Conservation (phyloP, 2,329 filamentous ascomycete species). For the Beauveria bassiana region DNA sequence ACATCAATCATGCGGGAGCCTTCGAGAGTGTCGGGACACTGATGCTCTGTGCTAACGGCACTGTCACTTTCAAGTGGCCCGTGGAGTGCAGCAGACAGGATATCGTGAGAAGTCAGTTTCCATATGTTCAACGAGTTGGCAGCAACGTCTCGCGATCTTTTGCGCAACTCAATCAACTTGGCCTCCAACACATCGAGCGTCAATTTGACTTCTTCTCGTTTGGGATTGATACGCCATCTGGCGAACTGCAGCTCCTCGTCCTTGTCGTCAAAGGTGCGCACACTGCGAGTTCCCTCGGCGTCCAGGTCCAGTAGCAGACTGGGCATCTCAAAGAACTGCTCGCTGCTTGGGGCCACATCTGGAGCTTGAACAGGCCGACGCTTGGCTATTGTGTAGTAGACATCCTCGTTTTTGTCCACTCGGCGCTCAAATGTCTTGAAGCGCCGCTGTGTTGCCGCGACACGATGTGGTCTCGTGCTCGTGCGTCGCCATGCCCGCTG, state of each 20-base stretch:
- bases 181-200: conserved; percentile 24
- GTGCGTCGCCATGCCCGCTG: conserved; percentile 5
- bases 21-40: not conserved
- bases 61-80: conserved; percentile 12
- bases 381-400: conserved; percentile 22
- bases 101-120: conserved; percentile 35
- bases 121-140: conserved; percentile 23
- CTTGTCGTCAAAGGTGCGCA: conserved; percentile 32
- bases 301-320: conserved; percentile 44
- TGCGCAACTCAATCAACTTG: conserved; percentile 20
- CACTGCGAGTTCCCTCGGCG: conserved; percentile 34
- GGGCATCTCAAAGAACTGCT: conserved; percentile 33
- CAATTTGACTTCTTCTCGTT: conserved; percentile 17
- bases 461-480: conserved; percentile 6
- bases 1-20: conserved; percentile 14
- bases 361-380: conserved; percentile 9
- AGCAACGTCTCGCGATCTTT: conserved; percentile 19
- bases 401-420: conserved; percentile 15
- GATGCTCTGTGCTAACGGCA: not conserved
- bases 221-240: conserved; percentile 22
- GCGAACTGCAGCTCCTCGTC: conserved; percentile 26
- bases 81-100: conserved; percentile 33
- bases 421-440: conserved; percentile 11
- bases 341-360: not conserved
- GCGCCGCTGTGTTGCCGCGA: conserved; percentile 5